Percentiles rank a stretch among this genome's conserved stretches.
phyloP scores from a whole-genome alignment of 192 early-diverging fungal genomes.

The Coemansia sp. region DNA sequence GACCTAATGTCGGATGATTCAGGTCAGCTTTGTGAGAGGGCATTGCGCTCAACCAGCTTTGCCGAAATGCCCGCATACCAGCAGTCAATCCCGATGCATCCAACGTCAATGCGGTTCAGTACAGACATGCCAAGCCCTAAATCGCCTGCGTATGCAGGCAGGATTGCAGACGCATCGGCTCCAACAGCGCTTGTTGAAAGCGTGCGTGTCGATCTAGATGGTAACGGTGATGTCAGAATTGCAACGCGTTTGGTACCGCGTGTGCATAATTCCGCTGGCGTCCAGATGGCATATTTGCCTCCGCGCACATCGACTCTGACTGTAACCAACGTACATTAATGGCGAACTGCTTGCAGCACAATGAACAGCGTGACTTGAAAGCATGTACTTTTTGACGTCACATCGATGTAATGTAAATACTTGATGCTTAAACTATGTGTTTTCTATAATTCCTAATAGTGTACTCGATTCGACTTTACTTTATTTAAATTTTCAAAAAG shows the following conservation, averaged over 20 bases:
- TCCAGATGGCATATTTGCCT: slow-evolving; percentile 44
- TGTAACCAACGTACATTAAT: slow-evolving; percentile 20
- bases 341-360: neutral
- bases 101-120: neutral
- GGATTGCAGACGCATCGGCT: neutral
- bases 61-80: neutral
- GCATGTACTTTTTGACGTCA: neutral
- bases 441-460: neutral
- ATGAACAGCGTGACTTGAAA: neutral
- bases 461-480: too few relatives aligned
- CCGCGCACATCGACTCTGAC: slow-evolving; percentile 37
- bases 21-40: slow-evolving; percentile 5
- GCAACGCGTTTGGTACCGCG: slow-evolving; percentile 21
- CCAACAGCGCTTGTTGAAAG: slow-evolving; percentile 5
- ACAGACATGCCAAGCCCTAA: slow-evolving; percentile 3
- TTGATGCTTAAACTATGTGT: neutral
- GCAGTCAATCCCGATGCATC: neutral
- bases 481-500: neutral
- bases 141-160: neutral
- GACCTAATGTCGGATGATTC: slow-evolving; percentile 16
- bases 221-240: slow-evolving; percentile 20
- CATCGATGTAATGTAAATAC: neutral
- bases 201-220: neutral
- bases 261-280: slow-evolving; percentile 3
- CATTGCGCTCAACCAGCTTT: slow-evolving; percentile 22